Percentiles rank a stretch among this genome's conserved stretches.
Evolutionary conservation across 768 basidiomycete genomes (phyloP).

Genomic region (Tremella yokohamensis): DNA sequence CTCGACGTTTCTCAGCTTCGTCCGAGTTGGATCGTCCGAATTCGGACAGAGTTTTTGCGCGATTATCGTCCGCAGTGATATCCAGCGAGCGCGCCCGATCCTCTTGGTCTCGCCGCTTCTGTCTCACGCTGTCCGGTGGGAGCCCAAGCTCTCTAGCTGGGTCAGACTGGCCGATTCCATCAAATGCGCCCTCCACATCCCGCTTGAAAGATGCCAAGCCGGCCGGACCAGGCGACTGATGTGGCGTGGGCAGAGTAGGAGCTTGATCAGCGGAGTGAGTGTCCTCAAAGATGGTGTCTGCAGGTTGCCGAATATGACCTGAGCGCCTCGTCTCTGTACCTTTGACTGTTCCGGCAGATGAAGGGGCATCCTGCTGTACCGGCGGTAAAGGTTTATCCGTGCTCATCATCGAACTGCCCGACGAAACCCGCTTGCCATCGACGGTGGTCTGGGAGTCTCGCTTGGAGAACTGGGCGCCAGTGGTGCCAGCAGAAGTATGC

Average conservation of each 20-base stretch:
- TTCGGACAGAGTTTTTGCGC: not conserved
- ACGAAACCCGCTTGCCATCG: too few species aligned
- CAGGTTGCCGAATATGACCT: constrained; percentile 26
- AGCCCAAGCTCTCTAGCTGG: constrained; percentile 44
- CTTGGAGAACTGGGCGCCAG: too few species aligned
- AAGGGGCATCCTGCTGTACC: not conserved
- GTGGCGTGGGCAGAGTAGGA: not conserved
- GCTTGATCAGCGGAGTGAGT: not conserved
- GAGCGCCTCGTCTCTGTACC: constrained; percentile 8
- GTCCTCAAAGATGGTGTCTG: constrained; percentile 8
- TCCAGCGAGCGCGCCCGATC: constrained; percentile 3
- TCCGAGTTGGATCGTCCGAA: constrained; percentile 3
- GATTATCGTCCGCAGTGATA: constrained; percentile 8
- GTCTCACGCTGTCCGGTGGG: constrained; percentile 30
- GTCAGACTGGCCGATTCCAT: constrained; percentile 37
- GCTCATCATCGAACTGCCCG: not conserved
- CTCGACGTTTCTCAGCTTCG: not conserved
- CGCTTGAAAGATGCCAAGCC: constrained; percentile 28
- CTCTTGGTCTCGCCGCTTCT: constrained; percentile 1
- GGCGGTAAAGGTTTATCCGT: constrained; percentile 21
- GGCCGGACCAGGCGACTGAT: constrained; percentile 4
- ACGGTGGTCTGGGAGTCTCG: too few species aligned
- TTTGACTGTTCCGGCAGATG: not conserved
- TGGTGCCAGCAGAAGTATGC: too few species aligned
- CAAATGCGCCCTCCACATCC: constrained; percentile 41